Evolutionary conservation across 1,284 basidiomycete species (phyloP).

Genomic region (Cryptococcus hybrid): DNA sequence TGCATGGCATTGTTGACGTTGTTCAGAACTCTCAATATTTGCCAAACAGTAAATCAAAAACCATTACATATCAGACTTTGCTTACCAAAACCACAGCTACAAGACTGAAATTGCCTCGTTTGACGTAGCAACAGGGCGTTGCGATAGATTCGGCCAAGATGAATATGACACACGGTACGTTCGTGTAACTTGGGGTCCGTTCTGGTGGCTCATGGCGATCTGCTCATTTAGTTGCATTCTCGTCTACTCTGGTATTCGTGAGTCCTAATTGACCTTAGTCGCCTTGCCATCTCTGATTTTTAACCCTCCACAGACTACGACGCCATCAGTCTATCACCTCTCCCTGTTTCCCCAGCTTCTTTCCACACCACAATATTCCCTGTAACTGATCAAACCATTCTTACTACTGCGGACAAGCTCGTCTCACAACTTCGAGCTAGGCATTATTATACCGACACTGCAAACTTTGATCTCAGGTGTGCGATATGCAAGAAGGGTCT

Average conservation of each 20-base stretch:
- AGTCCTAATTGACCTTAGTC: slow-evolving; percentile 10
- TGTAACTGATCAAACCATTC: slow-evolving; percentile 57
- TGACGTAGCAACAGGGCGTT: slow-evolving; percentile 87
- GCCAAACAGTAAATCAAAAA: slow-evolving; percentile 57
- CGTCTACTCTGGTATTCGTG: slow-evolving; percentile 84
- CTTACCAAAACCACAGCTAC: slow-evolving; percentile 52
- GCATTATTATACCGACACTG: slow-evolving; percentile 83
- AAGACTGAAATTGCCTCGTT: slow-evolving; percentile 81
- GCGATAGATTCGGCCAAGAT: slow-evolving; percentile 73
- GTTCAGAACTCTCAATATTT: slow-evolving; percentile 69
- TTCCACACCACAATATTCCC: slow-evolving; percentile 89
- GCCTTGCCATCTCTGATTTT: not conserved
- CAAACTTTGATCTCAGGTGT: slow-evolving; percentile 77
- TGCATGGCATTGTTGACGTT: slow-evolving; percentile 2
- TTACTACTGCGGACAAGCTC: slow-evolving; percentile 67
- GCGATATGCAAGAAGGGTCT: slow-evolving; percentile 59
- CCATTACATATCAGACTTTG: not conserved
- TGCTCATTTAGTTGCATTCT: slow-evolving; percentile 54
- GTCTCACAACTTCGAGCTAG: slow-evolving; percentile 68
- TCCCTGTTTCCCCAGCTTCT: slow-evolving; percentile 66
- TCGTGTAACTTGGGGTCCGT: not conserved
- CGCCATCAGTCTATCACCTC: slow-evolving; percentile 76
- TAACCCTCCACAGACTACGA: slow-evolving; percentile 64
- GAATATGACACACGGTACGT: slow-evolving; percentile 45
- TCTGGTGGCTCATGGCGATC: slow-evolving; percentile 3